These are phyloP conservation scores for Rhododendron kiyosumense DNA, from an alignment of 148 eudicot species.

Conservation along the genomic window DNA sequence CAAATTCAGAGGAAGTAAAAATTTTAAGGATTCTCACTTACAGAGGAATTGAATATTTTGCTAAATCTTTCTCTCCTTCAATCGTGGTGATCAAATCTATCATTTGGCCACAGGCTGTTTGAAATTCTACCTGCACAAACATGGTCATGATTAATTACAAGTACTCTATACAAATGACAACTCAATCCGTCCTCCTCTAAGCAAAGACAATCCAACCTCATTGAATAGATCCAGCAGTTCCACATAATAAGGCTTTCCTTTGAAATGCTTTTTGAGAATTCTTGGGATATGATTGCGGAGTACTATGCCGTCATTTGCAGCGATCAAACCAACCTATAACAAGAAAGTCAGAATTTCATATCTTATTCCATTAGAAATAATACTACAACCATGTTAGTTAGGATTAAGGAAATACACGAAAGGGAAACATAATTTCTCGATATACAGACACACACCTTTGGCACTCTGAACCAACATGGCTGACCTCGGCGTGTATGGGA, in stretches of 20 bases:
- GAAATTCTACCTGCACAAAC: conserved; percentile 70
- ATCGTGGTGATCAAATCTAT: conserved; percentile 88
- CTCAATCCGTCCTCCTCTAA: not conserved
- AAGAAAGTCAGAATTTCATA: not conserved
- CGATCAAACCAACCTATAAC: conserved; percentile 87
- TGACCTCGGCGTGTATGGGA: conserved; percentile 91
- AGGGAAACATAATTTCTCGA: not conserved
- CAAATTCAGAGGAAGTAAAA: not conserved
- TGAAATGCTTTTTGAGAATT: conserved; percentile 83
- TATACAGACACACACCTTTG: conserved; percentile 43
- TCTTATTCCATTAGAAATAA: not conserved
- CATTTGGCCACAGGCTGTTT: conserved; percentile 95
- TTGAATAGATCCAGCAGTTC: conserved; percentile 89
- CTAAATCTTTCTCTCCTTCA: conserved; percentile 87
- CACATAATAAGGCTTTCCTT: conserved; percentile 72
- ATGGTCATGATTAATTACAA: not conserved
- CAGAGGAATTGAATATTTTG: conserved; percentile 78
- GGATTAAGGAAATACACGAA: not conserved
- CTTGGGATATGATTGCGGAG: conserved; percentile 91
- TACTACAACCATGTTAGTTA: not conserved
- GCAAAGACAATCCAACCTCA: conserved; percentile 48
- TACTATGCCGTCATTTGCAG: conserved; percentile 76
- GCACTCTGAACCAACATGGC: conserved; percentile 83
- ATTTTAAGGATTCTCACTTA: conserved; percentile 28
- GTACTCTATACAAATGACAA: not conserved